phyloP scores from a whole-genome alignment of 306 rosid species.

The Gastrolobium bilobum region DNA sequence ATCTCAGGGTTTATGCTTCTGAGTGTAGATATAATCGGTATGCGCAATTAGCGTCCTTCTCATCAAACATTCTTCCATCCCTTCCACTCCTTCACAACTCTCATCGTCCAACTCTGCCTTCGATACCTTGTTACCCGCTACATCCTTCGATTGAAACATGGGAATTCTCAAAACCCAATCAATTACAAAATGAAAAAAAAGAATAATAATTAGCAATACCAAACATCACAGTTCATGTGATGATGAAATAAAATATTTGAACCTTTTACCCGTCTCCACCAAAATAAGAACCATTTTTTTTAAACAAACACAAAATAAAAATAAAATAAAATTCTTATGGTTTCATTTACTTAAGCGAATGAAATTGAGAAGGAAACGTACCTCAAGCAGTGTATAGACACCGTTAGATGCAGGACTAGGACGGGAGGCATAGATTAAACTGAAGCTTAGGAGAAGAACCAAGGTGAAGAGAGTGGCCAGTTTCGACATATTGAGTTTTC shows the following conservation, averaged over 20 bases:
- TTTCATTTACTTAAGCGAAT: not conserved
- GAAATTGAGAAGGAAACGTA: conserved; percentile 27
- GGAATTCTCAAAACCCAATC: conserved; percentile 14
- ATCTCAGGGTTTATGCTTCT: conserved; percentile 58
- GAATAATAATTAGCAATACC: not conserved
- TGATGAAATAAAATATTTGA: not conserved
- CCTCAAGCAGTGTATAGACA: conserved; percentile 46
- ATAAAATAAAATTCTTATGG: not conserved
- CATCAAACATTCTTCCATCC: conserved; percentile 69
- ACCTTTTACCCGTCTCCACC: not conserved
- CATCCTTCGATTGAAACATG: conserved; percentile 50
- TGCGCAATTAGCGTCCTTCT: conserved; percentile 80
- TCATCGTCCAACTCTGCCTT: conserved; percentile 54
- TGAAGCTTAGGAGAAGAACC: conserved; percentile 61
- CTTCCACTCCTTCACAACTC: conserved; percentile 58
- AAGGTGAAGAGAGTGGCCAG: conserved; percentile 59
- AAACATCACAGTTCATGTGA: not conserved
- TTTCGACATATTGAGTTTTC: conserved; percentile 56
- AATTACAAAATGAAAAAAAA: not conserved
- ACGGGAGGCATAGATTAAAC: conserved; percentile 55
- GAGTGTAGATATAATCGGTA: conserved; percentile 80
- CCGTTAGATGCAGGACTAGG: conserved; percentile 34
- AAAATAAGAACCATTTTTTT: not conserved
- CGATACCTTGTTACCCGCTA: not conserved
- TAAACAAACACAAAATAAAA: not conserved